Evolutionary conservation across 495 filamentous ascomycete species (phyloP).

Genomic region (Pseudoneurospora amorphoporcata): DNA sequence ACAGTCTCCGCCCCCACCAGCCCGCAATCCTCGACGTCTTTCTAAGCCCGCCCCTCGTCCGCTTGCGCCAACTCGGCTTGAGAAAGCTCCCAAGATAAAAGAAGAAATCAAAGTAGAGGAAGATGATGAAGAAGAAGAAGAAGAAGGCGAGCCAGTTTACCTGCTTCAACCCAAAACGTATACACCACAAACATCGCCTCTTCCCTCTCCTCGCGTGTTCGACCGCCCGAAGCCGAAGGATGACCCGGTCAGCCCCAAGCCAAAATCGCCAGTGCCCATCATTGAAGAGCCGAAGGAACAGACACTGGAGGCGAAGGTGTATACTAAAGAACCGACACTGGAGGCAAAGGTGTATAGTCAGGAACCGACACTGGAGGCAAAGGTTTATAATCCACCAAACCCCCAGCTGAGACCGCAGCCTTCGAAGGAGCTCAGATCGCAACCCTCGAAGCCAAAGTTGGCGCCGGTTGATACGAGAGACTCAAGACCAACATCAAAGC

Average conservation of each 20-base stretch:
- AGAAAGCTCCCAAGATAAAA: background rate
- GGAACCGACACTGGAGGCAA: background rate
- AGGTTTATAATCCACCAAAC: background rate
- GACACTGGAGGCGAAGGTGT: background rate
- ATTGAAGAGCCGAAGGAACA: conserved; percentile 2
- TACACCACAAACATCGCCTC: conserved; percentile 38
- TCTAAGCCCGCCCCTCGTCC: conserved; percentile 13
- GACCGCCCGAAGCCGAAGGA: conserved; percentile 2
- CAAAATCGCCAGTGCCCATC: background rate
- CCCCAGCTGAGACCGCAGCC: background rate
- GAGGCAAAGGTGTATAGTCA: background rate
- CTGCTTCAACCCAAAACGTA: conserved; percentile 45
- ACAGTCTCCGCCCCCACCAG: conserved; percentile 13
- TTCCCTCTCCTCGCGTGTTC: conserved; percentile 32
- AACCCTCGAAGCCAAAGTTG: conserved; percentile 12
- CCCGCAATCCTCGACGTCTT: conserved; percentile 21
- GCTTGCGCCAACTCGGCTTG: conserved; percentile 5
- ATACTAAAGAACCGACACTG: background rate
- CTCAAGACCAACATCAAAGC: background rate
- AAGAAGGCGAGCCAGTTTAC: conserved; percentile 28
- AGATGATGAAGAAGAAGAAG: background rate
- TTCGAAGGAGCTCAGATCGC: background rate
- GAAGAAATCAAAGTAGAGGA: conserved; percentile 10
- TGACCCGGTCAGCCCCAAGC: background rate
- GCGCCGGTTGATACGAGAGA: conserved; percentile 17